phyloP scores from a whole-genome alignment of 2,329 filamentous ascomycete species.

The Fusarium sp. region DNA sequence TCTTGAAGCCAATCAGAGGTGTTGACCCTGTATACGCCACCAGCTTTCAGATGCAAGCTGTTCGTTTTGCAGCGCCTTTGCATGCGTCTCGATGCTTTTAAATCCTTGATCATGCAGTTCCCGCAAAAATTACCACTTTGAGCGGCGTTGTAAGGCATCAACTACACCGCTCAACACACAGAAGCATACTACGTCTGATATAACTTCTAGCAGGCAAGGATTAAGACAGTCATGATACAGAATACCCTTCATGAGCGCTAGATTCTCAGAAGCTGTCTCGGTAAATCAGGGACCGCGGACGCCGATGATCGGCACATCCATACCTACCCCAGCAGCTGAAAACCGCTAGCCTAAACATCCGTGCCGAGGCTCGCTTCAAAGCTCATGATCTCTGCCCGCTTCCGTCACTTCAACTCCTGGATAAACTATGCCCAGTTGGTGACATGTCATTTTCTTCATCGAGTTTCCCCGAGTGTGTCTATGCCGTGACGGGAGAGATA shows the following conservation, averaged over 20 bases:
- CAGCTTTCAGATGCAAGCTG: background rate
- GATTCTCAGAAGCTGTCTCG: background rate
- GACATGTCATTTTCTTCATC: background rate
- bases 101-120: slow-evolving; percentile 13
- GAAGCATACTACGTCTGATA: background rate
- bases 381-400: slow-evolving; percentile 1
- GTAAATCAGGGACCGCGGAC: background rate
- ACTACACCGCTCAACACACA: background rate
- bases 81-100: slow-evolving; percentile 22
- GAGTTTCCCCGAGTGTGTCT: background rate
- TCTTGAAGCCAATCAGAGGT: background rate
- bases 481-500: background rate
- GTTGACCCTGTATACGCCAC: background rate
- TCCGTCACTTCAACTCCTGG: background rate
- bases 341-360: background rate
- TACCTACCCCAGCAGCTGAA: background rate
- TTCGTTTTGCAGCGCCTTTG: slow-evolving; percentile 6
- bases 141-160: background rate
- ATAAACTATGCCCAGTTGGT: background rate
- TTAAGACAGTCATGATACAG: background rate
- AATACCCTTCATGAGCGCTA: background rate
- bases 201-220: background rate
- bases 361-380: slow-evolving; percentile 26
- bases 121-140: slow-evolving; percentile 39
- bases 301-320: slow-evolving; percentile 6